Conservation (phyloP, 2,329 filamentous ascomycete genomes). For the Lasiodiplodia theobromae region DNA sequence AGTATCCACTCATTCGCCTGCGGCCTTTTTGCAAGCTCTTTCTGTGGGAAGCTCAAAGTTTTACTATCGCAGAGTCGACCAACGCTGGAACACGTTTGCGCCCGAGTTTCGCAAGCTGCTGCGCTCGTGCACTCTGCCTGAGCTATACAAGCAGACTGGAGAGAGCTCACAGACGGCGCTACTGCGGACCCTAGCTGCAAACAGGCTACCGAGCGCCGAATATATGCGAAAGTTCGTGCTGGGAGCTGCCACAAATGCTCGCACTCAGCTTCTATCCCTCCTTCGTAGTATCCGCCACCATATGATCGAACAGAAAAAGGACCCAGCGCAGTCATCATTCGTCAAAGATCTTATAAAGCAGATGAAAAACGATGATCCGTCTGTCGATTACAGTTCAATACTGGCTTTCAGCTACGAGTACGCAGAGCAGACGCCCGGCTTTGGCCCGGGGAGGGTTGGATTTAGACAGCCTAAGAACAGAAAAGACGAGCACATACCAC, state of each 20-base stretch:
- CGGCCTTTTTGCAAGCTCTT: no score
- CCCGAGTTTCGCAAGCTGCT: background rate
- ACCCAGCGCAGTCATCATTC: background rate
- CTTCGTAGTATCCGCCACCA: background rate
- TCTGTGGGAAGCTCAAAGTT: no score
- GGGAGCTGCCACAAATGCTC: background rate
- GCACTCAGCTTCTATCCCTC: background rate
- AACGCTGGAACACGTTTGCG: background rate
- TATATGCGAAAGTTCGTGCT: background rate
- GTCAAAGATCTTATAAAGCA: background rate
- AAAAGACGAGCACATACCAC: no score
- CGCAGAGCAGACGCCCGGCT: no score
- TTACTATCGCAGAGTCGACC: background rate
- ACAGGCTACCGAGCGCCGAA: background rate
- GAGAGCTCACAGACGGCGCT: background rate
- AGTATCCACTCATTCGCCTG: background rate
- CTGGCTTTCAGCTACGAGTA: no score
- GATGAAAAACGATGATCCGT: no score
- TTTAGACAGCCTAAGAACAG: no score
- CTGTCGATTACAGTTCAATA: no score
- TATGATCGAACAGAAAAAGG: background rate
- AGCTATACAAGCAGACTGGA: background rate
- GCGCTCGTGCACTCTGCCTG: background rate
- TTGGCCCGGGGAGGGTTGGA: no score
- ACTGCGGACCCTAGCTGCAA: background rate